These are phyloP conservation scores for Anthracocystis walkeri DNA, from an alignment of 1,284 basidiomycete genomes.

Conservation along the genomic window DNA sequence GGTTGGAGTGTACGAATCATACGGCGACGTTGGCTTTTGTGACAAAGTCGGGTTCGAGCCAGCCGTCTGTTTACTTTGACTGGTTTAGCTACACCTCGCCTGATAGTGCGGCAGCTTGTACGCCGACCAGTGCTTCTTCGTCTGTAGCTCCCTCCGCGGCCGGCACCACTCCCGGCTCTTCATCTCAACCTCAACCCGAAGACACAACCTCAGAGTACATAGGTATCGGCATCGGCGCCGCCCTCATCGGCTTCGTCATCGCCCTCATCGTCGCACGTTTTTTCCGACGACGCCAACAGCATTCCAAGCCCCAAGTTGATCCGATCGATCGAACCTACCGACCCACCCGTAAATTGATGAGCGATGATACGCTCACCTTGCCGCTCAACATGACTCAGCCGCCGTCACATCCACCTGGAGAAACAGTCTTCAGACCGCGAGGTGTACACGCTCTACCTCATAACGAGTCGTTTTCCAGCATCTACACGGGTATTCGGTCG, in stretches of 20 bases:
- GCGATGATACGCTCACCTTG: constrained; percentile 9
- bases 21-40: constrained; percentile 10
- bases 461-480: constrained; percentile 14
- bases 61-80: constrained; percentile 23
- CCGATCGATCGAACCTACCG: constrained; percentile 13
- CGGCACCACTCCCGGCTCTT: not conserved
- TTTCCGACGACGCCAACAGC: constrained; percentile 3
- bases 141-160: not conserved
- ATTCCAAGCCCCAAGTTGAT: not conserved
- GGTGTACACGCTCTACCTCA: constrained; percentile 15
- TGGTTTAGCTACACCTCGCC: constrained; percentile 23
- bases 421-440: constrained; percentile 14
- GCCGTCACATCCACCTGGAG: not conserved
- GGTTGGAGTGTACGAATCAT: constrained; percentile 25
- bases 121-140: not conserved
- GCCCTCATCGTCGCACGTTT: constrained; percentile 4
- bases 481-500: not conserved
- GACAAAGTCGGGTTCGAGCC: not conserved
- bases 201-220: constrained; percentile 13
- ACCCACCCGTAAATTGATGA: constrained; percentile 1
- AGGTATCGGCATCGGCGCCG: constrained; percentile 22
- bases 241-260: constrained; percentile 9
- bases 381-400: constrained; percentile 16
- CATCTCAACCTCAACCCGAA: not conserved
- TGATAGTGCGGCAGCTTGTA: constrained; percentile 6